Conservation (phyloP, 2,329 filamentous ascomycete genomes). For the Neoscytalidium dimidiatum region DNA sequence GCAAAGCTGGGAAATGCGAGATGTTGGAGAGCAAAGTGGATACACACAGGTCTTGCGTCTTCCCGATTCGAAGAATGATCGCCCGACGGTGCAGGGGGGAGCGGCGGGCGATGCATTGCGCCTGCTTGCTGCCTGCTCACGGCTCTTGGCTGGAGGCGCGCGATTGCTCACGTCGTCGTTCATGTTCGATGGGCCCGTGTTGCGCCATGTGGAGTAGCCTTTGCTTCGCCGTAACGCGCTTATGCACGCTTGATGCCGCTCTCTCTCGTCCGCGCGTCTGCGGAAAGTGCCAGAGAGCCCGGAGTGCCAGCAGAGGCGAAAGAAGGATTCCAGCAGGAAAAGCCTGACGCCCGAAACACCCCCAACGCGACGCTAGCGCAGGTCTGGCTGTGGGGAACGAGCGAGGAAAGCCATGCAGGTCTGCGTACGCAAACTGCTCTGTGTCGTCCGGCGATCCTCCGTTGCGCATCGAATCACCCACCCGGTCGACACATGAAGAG, state of each 20-base stretch:
- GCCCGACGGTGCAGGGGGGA: no score
- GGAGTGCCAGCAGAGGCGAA: background rate
- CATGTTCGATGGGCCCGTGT: background rate
- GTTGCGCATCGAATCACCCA: no score
- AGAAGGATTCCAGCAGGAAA: background rate
- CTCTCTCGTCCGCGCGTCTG: constrained; percentile 1
- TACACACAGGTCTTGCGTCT: no score
- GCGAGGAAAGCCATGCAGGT: no score
- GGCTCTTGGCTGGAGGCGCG: background rate
- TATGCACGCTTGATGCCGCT: constrained; percentile 15
- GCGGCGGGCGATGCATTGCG: no score
- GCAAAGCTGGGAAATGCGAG: background rate
- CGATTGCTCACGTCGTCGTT: background rate
- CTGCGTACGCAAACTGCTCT: no score
- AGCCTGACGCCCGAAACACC: background rate
- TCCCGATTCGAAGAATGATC: background rate
- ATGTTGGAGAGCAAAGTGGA: background rate
- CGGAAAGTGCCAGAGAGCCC: background rate
- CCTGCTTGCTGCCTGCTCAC: no score
- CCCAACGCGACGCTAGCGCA: no score
- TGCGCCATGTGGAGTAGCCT: background rate
- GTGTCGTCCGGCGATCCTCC: background rate
- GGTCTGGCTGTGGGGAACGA: no score
- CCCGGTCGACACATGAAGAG: no score
- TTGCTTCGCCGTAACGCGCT: constrained; percentile 7